These are phyloP conservation scores for Plasmopara muralis DNA, from an alignment of 352 stramenopile species.

Conservation along the genomic window DNA sequence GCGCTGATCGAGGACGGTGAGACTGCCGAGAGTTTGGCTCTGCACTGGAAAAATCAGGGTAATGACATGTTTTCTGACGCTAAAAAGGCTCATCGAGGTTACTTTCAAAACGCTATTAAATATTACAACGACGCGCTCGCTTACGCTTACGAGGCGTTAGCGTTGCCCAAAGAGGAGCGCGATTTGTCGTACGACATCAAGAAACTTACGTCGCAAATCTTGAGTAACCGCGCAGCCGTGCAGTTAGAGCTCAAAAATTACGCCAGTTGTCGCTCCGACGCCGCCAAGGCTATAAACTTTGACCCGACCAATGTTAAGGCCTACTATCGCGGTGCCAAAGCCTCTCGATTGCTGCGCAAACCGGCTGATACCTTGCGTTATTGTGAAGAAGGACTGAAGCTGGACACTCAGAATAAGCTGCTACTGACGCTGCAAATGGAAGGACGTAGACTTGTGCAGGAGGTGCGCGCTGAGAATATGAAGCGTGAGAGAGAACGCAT, in stretches of 20 bases:
- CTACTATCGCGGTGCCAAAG: constrained; percentile 81
- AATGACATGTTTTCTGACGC: constrained; percentile 80
- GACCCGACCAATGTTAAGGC: constrained; percentile 76
- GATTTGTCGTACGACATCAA: constrained; percentile 60
- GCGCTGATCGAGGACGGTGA: constrained; percentile 83
- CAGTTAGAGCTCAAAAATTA: constrained; percentile 85
- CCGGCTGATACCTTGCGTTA: constrained; percentile 76
- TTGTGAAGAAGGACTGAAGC: constrained; percentile 65
- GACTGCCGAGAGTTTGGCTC: constrained; percentile 75
- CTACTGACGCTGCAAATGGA: constrained; percentile 64
- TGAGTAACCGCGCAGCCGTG: constrained; percentile 74
- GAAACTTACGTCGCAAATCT: constrained; percentile 67
- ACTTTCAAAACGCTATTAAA: constrained; percentile 71
- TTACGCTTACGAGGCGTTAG: constrained; percentile 73
- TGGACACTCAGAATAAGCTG: constrained; percentile 72
- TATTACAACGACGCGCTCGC: constrained; percentile 75
- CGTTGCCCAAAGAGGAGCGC: constrained; percentile 48
- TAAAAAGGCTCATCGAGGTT: constrained; percentile 58
- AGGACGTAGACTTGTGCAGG: constrained; percentile 47
- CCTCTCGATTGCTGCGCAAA: constrained; percentile 71
- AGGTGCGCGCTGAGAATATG: constrained; percentile 54
- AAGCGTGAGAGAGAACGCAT: constrained; percentile 62
- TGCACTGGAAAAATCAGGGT: constrained; percentile 86
- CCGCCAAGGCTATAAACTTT: constrained; percentile 59
- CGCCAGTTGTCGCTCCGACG: constrained; percentile 73